Conservation (phyloP, 805 yeast genomes). For the Pichia deserticola region DNA sequence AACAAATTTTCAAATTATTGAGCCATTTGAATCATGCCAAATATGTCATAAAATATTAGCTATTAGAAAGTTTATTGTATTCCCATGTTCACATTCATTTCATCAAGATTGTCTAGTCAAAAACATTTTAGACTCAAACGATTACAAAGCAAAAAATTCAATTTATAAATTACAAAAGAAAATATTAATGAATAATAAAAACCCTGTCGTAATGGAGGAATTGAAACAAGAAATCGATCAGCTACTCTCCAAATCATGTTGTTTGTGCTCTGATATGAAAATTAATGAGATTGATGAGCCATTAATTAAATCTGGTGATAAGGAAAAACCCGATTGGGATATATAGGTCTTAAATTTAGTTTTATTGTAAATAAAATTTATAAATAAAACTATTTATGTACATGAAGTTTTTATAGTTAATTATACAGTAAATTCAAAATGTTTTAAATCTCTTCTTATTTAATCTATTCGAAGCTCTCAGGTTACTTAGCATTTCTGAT, state of each 20-base stretch:
- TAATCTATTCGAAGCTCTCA: constrained; percentile 19
- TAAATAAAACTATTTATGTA: neutral
- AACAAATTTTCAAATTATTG: constrained; percentile 55
- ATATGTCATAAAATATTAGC: constrained; percentile 64
- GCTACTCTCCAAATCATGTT: constrained; percentile 56
- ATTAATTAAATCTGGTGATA: constrained; percentile 36
- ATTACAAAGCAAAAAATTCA: constrained; percentile 56
- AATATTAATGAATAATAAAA: constrained; percentile 32
- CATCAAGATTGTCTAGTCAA: constrained; percentile 83
- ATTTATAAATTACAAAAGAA: constrained; percentile 47
- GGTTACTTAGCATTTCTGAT: constrained; percentile 36
- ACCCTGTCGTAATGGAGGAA: constrained; percentile 23
- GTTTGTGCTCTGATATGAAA: constrained; percentile 67
- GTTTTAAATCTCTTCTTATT: constrained; percentile 15
- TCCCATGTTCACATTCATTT: constrained; percentile 86
- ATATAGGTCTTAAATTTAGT: constrained; percentile 13
- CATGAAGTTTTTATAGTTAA: neutral
- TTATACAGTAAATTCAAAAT: constrained; percentile 2
- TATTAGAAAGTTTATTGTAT: constrained; percentile 65
- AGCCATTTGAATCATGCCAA: constrained; percentile 79
- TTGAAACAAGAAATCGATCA: constrained; percentile 46
- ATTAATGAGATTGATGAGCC: constrained; percentile 64
- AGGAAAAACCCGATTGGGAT: constrained; percentile 42
- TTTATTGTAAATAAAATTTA: neutral
- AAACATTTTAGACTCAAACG: constrained; percentile 51